These are phyloP conservation scores for Solanum chiquidenum DNA, from an alignment of 257 asterid genomes.

Conservation along the genomic window DNA sequence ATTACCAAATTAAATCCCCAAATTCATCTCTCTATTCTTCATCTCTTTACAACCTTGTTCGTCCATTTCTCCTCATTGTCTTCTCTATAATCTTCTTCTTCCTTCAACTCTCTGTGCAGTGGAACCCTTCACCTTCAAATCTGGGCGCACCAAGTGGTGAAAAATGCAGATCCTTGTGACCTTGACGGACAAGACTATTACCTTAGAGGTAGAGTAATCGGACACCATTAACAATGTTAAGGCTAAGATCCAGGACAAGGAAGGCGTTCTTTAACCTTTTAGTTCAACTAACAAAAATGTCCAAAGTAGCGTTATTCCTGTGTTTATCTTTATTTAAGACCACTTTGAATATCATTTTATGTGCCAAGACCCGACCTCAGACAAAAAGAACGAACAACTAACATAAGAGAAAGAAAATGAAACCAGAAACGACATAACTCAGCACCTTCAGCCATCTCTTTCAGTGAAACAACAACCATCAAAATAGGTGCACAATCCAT, in stretches of 20 bases:
- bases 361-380: not conserved
- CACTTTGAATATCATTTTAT: not conserved
- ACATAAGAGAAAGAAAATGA: not conserved
- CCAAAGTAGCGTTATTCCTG: not conserved
- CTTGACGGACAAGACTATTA: not conserved
- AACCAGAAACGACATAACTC: not conserved
- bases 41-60: too few relatives aligned
- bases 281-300: not conserved
- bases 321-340: not conserved
- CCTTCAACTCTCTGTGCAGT: too few relatives aligned
- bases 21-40: too few relatives aligned
- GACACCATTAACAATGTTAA: not conserved
- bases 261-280: not conserved
- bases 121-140: too few relatives aligned
- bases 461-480: not conserved
- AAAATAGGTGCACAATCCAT: not conserved
- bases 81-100: too few relatives aligned
- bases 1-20: too few relatives aligned
- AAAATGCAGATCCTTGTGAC: not conserved
- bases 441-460: not conserved
- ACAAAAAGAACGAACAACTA: not conserved
- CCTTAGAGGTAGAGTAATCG: not conserved
- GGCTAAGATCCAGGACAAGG: not conserved
- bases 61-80: too few relatives aligned
- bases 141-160: not conserved